Evolutionary conservation across 352 stramenopile species (phyloP).

Genomic region (Globisporangium orthogonon): DNA sequence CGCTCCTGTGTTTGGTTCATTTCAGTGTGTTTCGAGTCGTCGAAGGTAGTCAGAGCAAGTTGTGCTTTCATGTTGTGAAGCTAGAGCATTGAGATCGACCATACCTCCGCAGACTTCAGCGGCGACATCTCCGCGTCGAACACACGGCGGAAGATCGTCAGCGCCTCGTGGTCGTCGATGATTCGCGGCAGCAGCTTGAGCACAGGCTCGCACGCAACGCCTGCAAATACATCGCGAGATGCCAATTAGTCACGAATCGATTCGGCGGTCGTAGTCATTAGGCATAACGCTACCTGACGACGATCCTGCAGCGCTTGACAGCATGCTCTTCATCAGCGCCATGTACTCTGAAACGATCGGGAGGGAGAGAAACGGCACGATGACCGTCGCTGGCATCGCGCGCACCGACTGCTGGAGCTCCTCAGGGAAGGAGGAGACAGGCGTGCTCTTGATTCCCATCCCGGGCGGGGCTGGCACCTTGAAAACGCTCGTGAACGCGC

Average conservation of each 20-base stretch:
- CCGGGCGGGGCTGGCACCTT: constrained; percentile 37
- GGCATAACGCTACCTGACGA: constrained; percentile 26
- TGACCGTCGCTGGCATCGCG: constrained; percentile 62
- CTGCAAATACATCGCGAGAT: constrained; percentile 10
- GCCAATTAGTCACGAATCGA: no score
- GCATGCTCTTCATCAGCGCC: constrained; percentile 45
- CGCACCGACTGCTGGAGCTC: constrained; percentile 42
- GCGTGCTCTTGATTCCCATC: constrained; percentile 65
- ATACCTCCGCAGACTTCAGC: constrained; percentile 40
- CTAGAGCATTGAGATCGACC: not conserved
- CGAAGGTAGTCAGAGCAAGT: no score
- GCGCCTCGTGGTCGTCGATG: constrained; percentile 58
- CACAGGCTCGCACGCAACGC: constrained; percentile 53
- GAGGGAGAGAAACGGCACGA: constrained; percentile 56
- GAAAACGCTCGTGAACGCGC: constrained; percentile 66
- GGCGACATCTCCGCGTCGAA: constrained; percentile 46
- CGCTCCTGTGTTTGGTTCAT: constrained; percentile 27
- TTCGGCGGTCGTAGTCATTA: no score
- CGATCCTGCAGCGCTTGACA: constrained; percentile 29
- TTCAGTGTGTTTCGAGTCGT: no score
- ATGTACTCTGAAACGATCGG: constrained; percentile 74
- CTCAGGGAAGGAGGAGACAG: constrained; percentile 36
- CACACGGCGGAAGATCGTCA: constrained; percentile 49
- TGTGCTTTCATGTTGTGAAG: no score
- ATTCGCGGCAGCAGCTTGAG: constrained; percentile 66